Base-by-base conservation (phyloP, 1,284 basidiomycete species). In the Microbotryomycetes sp. region DNA sequence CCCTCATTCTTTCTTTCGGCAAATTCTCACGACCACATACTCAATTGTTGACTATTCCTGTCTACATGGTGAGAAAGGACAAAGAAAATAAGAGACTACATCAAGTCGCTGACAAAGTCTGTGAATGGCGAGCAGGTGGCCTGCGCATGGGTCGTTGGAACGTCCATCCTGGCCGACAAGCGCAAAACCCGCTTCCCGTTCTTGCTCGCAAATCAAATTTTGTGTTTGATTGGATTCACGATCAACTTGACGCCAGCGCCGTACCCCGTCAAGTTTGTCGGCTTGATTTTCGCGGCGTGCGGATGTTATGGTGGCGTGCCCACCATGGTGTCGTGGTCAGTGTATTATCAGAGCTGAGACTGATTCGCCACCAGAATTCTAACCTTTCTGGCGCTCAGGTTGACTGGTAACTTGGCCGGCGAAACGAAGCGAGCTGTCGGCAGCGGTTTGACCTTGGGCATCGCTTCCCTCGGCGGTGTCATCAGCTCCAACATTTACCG, bases 1-100 rank as follows among this genome's bases (percentile, higher is more conserved):
- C 81, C 3, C 75, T 83, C 0, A 77, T 85, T 62, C 83, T 81
- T 59, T 26, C 57, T 0, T 68, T 69, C 54, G 66, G 68, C 5
- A 47, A 31, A 11, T 71, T 65, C 54, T 55, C 62, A 2, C 51
- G 67, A 0, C 64, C 70, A 3, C 66, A 70, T 56, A 58, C 65
- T 11, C 83, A 87, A 67, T 77, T 88, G 1, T 78, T 60, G 11
- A 55, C 59, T 0, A 48, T 68, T 0, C 86, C 86, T 0, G 83
- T 85, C n/a, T 87, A 87, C 70, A 73, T 83, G 1, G 24, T n/a
- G n/a, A n/a, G n/a, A n/a, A n/a, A n/a, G n/a, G n/a, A n/a, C n/a
- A n/a, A n/a, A n/a, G n/a, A n/a, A n/a, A n/a, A n/a, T n/a, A n/a
- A n/a, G n/a, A n/a, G n/a, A n/a, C n/a, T n/a, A n/a, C n/a, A n/a